Evolutionary conservation across 2,329 filamentous ascomycete species (phyloP), one percentile per base, ranked within the genome.

Genomic region (Metarhizium sp.): DNA sequence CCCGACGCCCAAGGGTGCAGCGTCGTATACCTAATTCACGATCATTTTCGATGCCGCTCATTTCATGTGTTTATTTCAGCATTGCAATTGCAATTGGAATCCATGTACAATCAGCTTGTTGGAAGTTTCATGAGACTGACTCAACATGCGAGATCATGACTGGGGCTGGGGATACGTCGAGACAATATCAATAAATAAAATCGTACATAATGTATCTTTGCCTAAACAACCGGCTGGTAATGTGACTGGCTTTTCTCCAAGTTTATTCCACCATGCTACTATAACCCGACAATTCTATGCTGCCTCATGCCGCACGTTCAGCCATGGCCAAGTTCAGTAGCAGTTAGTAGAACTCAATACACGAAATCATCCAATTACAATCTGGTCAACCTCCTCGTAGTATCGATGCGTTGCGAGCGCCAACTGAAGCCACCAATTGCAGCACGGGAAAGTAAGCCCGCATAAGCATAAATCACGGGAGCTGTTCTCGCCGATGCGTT

Each of bases 1-100:
- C 59, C 60, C 67, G 64, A 66, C 40, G 52, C 65, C 67, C 64
- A 65, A 62, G 40, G 51, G 10, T 52, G 51, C 18, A 11, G 13
- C 61, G 62, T 65, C 65, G 65, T 65, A 14, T 68, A 65, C 65
- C 65, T 70, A 67, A 66, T 69, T 68, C 61, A 69, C 66, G 60
- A 61, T 67, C 61, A 62, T 60, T 55, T 25, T 53, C 52, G 54
- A 54, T 40, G 54, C 50, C 54, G 45, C 54, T 46, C 46, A 20
- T 55, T 54, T 30, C 30, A 20, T 46, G 29, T 52, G 45, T 53
- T 55, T 55, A n/a, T 52, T 54, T 58, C 46, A 51, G 53, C 48
- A 61, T 58, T 56, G 48, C 18, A 32, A 47, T 36, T 50, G 46
- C 30, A 13, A 45, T 18, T 51, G 36, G 40, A 51, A 34, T 38